Base-by-base conservation (phyloP, 768 basidiomycete genomes). In the Favolaschia claudopus region DNA sequence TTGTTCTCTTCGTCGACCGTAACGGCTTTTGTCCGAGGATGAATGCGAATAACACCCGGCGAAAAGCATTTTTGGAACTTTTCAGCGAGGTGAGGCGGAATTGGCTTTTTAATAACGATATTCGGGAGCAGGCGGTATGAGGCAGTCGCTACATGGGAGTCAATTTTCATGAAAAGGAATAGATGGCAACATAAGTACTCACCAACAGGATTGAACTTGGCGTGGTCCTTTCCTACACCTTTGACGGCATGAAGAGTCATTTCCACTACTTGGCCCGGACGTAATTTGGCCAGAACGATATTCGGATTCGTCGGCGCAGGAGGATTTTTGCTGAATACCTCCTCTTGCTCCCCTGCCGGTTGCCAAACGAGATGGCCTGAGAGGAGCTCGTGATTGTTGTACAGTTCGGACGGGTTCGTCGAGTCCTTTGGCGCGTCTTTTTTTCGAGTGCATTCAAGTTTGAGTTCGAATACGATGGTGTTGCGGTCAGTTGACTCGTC, bases 151-250 rank as follows among this genome's bases (percentile, higher is more conserved):
- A 61, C 22, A 33, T n/a, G 4, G 4, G 25, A 39, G 20, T 28
- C 7, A 43, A 42, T 15, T 13, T 32, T 17, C 14, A 42, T 29
- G n/a, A 50, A n/a, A 28, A 28, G 19, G 20, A 32, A 48, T 17
- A 53, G 28, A 27, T 10, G 36, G 17, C 4, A 9, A 38, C 17
- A 38, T 7, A 40, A 40, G 5, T 6, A 76, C 85, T 55, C 66
- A 92, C 95, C 94, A 48, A 99, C 97, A 28, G 97, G 95, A 56
- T 87, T 93, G 72, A 93, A 99, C 72, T 99, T 99, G 42, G 97
- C 95, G 67, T 99, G 96, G 60, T 96, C 94, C 68, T 92, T 92
- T 15, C 95, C 95, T 15, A 93, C 86, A 14, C 94, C 92, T 68
- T 99, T 99, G 60, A 95, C 79, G 20, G 95, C 96, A 68, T 99